Percentiles rank a stretch among this genome's conserved stretches.
Conservation (phyloP, 176 grass and related monocot genomes). For the Musa itinerans region DNA sequence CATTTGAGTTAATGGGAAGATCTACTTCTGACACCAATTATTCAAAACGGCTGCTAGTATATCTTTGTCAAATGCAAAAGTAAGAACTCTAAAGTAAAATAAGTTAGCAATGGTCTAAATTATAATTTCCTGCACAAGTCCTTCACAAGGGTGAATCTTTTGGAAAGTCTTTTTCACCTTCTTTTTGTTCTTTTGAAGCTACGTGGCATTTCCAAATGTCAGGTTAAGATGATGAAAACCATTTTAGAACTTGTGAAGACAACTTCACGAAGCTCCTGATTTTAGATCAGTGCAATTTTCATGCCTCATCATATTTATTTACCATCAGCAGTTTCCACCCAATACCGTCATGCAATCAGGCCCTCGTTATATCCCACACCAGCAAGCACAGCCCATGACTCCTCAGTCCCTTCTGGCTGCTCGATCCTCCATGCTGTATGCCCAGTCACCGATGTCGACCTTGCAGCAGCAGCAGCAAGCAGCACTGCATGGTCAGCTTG, state of each 20-base stretch:
- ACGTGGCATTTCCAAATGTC: background rate
- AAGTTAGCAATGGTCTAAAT: too few relatives aligned
- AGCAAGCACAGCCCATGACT: constrained; percentile 21
- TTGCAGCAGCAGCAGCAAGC: constrained; percentile 27
- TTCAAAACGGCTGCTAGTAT: too few relatives aligned
- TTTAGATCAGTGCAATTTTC: background rate
- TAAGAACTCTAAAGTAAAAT: too few relatives aligned
- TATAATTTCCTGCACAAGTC: too few relatives aligned
- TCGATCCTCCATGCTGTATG: constrained; percentile 19
- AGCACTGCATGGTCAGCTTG: constrained; percentile 16
- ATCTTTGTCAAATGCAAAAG: too few relatives aligned
- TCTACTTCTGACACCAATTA: too few relatives aligned
- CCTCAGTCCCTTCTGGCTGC: constrained; percentile 26
- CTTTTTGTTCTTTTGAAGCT: too few relatives aligned
- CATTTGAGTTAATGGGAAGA: too few relatives aligned
- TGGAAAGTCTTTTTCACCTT: too few relatives aligned
- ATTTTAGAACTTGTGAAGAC: background rate
- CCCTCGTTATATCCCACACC: constrained; percentile 20
- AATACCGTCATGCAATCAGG: constrained; percentile 19
- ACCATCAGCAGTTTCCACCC: constrained; percentile 6
- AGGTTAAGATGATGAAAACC: background rate
- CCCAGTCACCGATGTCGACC: constrained; percentile 22
- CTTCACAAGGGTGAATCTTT: too few relatives aligned
- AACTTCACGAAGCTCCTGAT: background rate
- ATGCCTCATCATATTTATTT: background rate